Evolutionary conservation across 768 basidiomycete genomes (phyloP).

Genomic region (Podaxis rugospora): DNA sequence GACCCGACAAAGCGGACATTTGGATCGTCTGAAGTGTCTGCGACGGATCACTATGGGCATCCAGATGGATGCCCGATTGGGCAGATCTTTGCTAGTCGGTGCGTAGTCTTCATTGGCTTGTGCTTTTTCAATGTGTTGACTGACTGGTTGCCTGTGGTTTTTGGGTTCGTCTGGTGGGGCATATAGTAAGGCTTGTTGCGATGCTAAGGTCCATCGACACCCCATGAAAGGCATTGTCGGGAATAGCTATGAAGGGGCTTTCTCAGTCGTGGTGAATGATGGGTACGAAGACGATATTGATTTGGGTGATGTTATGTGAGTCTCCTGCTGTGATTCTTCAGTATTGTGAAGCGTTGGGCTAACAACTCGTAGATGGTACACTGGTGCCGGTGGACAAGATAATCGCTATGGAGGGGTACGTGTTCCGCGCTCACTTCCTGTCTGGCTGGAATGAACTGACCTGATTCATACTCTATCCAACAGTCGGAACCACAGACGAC

Average conservation of each 20-base stretch:
- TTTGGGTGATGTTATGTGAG: constrained; percentile 34
- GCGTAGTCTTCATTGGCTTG: neutral
- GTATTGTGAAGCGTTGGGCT: neutral
- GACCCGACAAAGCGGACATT: neutral
- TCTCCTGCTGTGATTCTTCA: neutral
- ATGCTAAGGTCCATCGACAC: constrained; percentile 24
- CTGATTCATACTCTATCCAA: constrained; percentile 15
- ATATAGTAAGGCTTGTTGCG: constrained; percentile 22
- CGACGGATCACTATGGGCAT: constrained; percentile 5
- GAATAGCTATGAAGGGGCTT: constrained; percentile 26
- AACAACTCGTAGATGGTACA: constrained; percentile 27
- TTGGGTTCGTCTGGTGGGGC: neutral
- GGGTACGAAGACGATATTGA: constrained; percentile 40
- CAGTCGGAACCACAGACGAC: constrained; percentile 18
- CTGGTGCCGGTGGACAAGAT: constrained; percentile 30
- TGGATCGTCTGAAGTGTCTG: neutral
- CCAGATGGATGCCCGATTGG: constrained; percentile 1
- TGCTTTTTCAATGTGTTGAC: neutral
- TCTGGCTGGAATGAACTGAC: neutral
- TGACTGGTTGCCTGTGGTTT: neutral
- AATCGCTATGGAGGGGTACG: neutral
- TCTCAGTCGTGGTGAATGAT: constrained; percentile 35
- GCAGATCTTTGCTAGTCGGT: constrained; percentile 5
- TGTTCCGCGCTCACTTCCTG: neutral
- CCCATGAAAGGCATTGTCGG: constrained; percentile 33